Evolutionary conservation across 805 yeast genomes (phyloP).

Genomic region (Nakazawaea wyomingensis): DNA sequence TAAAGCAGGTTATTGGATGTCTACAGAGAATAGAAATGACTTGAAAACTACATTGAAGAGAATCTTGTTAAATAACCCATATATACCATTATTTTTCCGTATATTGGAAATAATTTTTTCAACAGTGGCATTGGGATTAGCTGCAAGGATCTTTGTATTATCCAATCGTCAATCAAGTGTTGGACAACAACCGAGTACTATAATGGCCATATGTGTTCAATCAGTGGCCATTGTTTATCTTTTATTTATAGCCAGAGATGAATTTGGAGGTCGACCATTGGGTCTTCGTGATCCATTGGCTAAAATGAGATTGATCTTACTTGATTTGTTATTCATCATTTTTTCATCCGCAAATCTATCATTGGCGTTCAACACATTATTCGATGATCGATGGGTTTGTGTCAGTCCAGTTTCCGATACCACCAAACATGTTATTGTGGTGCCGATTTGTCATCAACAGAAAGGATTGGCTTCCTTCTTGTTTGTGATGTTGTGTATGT

Average conservation of each 20-base stretch:
- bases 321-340: slow-evolving; percentile 83
- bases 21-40: slow-evolving; percentile 53
- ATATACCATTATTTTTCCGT: slow-evolving; percentile 74
- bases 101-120: slow-evolving; percentile 53
- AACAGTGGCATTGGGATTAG: slow-evolving; percentile 65
- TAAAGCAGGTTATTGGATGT: slow-evolving; percentile 66
- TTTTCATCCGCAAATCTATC: slow-evolving; percentile 86
- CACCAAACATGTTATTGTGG: slow-evolving; percentile 30
- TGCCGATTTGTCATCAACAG: slow-evolving; percentile 70
- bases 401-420: slow-evolving; percentile 14
- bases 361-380: slow-evolving; percentile 76
- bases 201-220: slow-evolving; percentile 88
- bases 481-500: slow-evolving; percentile 66
- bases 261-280: slow-evolving; percentile 84
- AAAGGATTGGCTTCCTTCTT: slow-evolving; percentile 73
- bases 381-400: slow-evolving; percentile 82
- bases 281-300: slow-evolving; percentile 84
- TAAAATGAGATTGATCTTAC: slow-evolving; percentile 72
- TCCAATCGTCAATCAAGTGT: slow-evolving; percentile 34
- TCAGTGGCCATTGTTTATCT: slow-evolving; percentile 72
- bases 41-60: slow-evolving; percentile 59
- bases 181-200: slow-evolving; percentile 80
- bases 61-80: slow-evolving; percentile 67
- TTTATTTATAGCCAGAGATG: slow-evolving; percentile 81
- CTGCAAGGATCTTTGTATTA: slow-evolving; percentile 48